Conservation (phyloP, 106 monocot species). For the Platanthera guangdongensis region DNA sequence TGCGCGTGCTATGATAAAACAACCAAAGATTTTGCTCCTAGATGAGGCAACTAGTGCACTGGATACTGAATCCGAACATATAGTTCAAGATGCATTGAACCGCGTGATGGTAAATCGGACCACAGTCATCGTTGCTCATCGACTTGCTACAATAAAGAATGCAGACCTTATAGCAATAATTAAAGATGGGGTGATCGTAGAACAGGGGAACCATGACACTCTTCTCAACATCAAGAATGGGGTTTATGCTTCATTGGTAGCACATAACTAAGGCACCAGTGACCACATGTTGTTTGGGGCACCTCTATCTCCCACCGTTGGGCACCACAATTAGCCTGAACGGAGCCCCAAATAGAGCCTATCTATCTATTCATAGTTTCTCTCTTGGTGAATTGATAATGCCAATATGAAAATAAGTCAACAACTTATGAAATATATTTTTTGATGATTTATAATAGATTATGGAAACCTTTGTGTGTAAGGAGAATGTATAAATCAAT, state of each 20-base stretch:
- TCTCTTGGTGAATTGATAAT: too few species aligned
- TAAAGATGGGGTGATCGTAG: conserved; percentile 13
- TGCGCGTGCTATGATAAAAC: conserved; percentile 12
- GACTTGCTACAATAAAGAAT: conserved; percentile 13
- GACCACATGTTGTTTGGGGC: too few species aligned
- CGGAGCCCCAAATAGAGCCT: too few species aligned
- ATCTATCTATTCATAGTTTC: too few species aligned
- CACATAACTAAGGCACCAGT: background rate
- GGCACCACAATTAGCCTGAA: too few species aligned
- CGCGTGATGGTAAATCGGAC: conserved; percentile 15
- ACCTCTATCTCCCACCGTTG: too few species aligned
- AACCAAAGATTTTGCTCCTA: conserved; percentile 19
- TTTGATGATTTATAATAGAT: too few species aligned
- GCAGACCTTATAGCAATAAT: conserved; percentile 12
- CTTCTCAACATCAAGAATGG: conserved; percentile 15
- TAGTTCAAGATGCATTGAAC: conserved; percentile 14
- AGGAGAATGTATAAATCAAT: too few species aligned
- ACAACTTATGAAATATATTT: too few species aligned
- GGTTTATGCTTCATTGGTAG: conserved; percentile 16
- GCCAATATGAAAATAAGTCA: too few species aligned
- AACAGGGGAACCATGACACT: conserved; percentile 16
- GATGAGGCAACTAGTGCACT: conserved; percentile 20
- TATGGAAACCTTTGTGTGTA: too few species aligned
- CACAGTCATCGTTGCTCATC: conserved; percentile 14
- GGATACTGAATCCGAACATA: conserved; percentile 14